Evolutionary conservation across 106 monocot genomes (phyloP).

Genomic region (Dendrobium catenatum): DNA sequence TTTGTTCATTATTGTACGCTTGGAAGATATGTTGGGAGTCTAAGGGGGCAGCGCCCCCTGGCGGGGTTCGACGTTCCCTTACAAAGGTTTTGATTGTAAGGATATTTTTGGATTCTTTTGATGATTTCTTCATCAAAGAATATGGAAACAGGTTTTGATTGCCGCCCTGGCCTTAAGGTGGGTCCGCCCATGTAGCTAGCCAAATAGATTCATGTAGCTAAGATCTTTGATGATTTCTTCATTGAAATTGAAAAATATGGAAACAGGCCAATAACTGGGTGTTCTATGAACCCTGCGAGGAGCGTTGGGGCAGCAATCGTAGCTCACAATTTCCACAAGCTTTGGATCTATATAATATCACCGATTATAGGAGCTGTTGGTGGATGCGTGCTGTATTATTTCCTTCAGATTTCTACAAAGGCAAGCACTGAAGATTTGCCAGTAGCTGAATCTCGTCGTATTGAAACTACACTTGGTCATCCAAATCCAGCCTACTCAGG

Average conservation of each 20-base stretch:
- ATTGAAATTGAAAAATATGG: not conserved
- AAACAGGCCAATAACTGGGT: not conserved
- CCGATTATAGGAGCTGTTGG: not conserved
- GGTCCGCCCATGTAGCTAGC: not conserved
- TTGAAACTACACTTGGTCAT: not conserved
- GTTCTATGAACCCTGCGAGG: conserved; percentile 9
- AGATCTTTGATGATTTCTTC: not conserved
- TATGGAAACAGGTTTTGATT: no score
- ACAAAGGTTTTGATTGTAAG: no score
- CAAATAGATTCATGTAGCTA: not conserved
- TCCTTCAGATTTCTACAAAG: not conserved
- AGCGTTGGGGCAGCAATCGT: conserved; percentile 9
- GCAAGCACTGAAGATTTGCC: not conserved
- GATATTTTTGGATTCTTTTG: no score
- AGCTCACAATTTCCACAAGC: not conserved
- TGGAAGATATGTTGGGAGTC: no score
- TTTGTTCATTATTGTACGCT: no score
- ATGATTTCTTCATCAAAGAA: no score
- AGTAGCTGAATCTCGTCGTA: not conserved
- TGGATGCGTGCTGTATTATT: not conserved
- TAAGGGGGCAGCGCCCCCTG: no score
- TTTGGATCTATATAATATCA: conserved; percentile 15
- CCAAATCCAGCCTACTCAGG: not conserved
- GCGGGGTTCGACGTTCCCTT: no score
- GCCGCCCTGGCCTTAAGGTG: no score